Conservation (phyloP, 805 yeast species). For the Dipodascopsis uninucleata region DNA sequence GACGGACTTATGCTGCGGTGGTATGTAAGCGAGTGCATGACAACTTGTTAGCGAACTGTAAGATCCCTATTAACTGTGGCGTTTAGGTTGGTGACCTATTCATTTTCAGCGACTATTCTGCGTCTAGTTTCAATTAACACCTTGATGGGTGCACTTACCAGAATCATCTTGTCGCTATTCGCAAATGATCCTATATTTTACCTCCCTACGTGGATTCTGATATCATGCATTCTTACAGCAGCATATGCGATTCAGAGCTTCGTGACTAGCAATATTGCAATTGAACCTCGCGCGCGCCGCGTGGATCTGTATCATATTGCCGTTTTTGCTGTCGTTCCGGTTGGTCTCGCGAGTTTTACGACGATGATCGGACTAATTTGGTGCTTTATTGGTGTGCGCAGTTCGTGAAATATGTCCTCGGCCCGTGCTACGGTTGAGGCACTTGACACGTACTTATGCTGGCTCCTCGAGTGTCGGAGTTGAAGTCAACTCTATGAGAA, state of each 20-base stretch:
- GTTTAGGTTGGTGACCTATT: slow-evolving; percentile 80
- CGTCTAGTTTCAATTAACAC: slow-evolving; percentile 81
- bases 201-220: slow-evolving; percentile 85
- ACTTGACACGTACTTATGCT: too few species aligned
- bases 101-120: slow-evolving; percentile 81
- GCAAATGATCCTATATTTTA: slow-evolving; percentile 70
- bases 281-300: slow-evolving; percentile 52
- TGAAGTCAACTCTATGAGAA: too few species aligned
- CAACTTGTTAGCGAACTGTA: neutral
- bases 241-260: slow-evolving; percentile 83
- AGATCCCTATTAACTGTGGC: too few species aligned
- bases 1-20: slow-evolving; percentile 81
- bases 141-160: slow-evolving; percentile 65
- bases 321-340: slow-evolving; percentile 97
- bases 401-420: too few species aligned
- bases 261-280: slow-evolving; percentile 60
- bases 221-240: slow-evolving; percentile 72
- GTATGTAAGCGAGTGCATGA: neutral
- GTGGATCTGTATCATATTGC: slow-evolving; percentile 73
- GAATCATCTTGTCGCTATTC: slow-evolving; percentile 60
- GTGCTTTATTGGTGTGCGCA: slow-evolving; percentile 17
- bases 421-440: too few species aligned
- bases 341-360: slow-evolving; percentile 87
- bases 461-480: too few species aligned
- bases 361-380: slow-evolving; percentile 85